Percentiles rank a stretch among this genome's conserved stretches.
Conservation (phyloP, 2,329 filamentous ascomycete genomes). For the Cadophora luteo-olivacea region DNA sequence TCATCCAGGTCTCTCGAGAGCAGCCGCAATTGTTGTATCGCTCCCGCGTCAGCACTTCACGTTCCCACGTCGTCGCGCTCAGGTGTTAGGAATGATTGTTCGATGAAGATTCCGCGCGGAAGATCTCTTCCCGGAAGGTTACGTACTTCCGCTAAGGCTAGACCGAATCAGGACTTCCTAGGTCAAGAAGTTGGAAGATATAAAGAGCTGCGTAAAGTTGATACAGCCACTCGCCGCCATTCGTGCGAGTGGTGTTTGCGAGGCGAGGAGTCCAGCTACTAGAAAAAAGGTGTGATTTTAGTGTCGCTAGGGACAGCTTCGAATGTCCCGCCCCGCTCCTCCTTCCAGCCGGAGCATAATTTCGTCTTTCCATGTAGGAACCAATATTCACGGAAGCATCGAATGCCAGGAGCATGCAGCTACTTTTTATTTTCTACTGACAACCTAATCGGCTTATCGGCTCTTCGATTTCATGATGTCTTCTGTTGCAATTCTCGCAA, state of each 20-base stretch:
- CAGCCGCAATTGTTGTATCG: not conserved
- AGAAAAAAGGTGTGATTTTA: not conserved
- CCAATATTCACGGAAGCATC: no score
- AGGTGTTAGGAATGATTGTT: not conserved
- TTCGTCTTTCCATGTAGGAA: no score
- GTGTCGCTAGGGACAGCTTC: not conserved
- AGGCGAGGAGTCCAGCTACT: not conserved
- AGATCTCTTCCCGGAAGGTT: not conserved
- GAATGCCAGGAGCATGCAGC: no score
- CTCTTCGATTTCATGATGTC: no score
- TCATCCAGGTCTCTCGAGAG: not conserved
- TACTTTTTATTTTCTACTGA: no score
- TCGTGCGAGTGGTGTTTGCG: not conserved
- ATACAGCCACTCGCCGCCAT: no score
- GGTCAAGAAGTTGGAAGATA: not conserved
- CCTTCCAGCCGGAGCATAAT: not conserved
- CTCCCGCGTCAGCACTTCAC: not conserved
- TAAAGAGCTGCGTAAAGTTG: not conserved
- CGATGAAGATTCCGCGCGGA: not conserved
- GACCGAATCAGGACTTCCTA: not conserved
- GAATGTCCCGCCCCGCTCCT: not conserved
- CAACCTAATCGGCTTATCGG: no score
- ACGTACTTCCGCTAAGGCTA: constrained; percentile 1
- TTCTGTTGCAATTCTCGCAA: no score
- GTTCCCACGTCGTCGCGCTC: not conserved